Base-by-base conservation (phyloP, 106 monocot species). In the Alisma plantagoaquatica region DNA sequence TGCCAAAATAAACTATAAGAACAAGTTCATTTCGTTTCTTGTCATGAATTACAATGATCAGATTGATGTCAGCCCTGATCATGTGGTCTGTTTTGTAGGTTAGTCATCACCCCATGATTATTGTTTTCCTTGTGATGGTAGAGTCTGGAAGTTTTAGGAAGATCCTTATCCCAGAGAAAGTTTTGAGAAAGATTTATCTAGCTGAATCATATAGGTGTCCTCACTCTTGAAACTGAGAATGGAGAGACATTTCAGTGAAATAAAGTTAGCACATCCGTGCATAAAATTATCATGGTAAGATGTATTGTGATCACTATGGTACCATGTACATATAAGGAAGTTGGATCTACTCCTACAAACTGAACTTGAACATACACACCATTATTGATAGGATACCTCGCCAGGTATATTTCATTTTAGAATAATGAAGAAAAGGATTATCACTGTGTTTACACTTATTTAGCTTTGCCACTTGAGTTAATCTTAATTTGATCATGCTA, bases 271-370 rank as follows among this genome's bases (percentile, higher is more conserved):
- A 92, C 92, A 31, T 86, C 86, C 33, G 86, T 92, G 48, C 86
- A 92, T 53, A 92, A 92, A 52, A 92, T 92, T 50, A 92, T 92
- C 61, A 62, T 92, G 92, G 92, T 22, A 92, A 92, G 73, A 86
- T 92, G 20, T 92, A 92, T 31, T 92, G 92, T 64, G 86, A 92
- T 61, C 92, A 92, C 56, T 92, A 92, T 82, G 92, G 92, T 56
- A 82, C 92, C 2, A 92, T 92, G 92, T 73, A 82, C 28, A 92
- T 92, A 67, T 73, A 61, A 49, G 92, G 92, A 31, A 86, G 54
- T 63, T 75, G 79, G 24, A 70, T 86, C 29, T 86, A 92, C 61
- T 92, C 92, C 49, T 92, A 86, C 71, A 92, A 92, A 41, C 75
- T 92, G 54, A 92, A 92, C 44, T 92, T 92, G 29, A 92, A 92